Percentiles rank a stretch among this genome's conserved stretches.
Conservation (phyloP, 257 asterid species). For the Cynanchum wilfordii region DNA sequence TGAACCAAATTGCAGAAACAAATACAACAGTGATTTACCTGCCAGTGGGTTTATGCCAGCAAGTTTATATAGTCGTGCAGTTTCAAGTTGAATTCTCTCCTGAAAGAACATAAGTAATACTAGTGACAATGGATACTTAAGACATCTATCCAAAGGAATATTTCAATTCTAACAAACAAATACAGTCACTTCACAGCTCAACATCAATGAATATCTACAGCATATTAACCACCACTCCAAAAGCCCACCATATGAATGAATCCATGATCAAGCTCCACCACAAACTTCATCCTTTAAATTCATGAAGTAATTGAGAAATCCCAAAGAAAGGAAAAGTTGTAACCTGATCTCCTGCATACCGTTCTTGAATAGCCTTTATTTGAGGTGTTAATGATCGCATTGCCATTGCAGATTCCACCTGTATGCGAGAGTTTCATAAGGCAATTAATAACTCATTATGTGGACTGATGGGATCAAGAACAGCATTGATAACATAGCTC, state of each 20-base stretch:
- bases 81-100: slow-evolving; percentile 95
- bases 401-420: slow-evolving; percentile 99
- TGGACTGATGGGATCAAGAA: background rate
- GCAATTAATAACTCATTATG: background rate
- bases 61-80: slow-evolving; percentile 90
- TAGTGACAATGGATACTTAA: slow-evolving; percentile 1
- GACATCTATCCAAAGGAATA: background rate
- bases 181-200: background rate
- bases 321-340: slow-evolving; percentile 24
- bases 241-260: background rate
- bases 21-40: slow-evolving; percentile 39
- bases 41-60: slow-evolving; percentile 98
- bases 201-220: background rate
- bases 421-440: slow-evolving; percentile 17
- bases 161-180: background rate
- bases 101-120: slow-evolving; percentile 30
- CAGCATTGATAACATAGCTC: slow-evolving; percentile 3
- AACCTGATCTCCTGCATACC: slow-evolving; percentile 97
- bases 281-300: background rate
- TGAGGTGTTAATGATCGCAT: slow-evolving; percentile 95
- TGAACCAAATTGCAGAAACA: background rate
- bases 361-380: slow-evolving; percentile 95
- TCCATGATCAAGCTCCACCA: background rate
- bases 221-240: background rate
- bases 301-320: background rate